phyloP scores from a whole-genome alignment of 2,329 filamentous ascomycete genomes.

The Pestalotiopsis sp. region DNA sequence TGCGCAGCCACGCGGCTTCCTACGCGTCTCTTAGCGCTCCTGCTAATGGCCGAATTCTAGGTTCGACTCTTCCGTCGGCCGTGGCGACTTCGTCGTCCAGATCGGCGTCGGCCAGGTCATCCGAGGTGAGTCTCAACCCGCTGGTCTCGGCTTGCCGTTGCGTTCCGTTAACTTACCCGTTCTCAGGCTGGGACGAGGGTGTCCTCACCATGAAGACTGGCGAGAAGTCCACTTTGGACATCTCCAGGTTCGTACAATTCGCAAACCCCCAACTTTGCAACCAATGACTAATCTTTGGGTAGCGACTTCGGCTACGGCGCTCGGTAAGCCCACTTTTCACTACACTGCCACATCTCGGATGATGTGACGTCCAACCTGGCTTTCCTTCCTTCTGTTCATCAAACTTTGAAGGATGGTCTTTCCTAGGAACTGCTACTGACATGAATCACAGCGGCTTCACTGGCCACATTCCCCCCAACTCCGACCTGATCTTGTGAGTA shows the following conservation, averaged over 20 bases:
- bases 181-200: slow-evolving; percentile 79
- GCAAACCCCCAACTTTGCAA: background rate
- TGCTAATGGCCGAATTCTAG: slow-evolving; percentile 44
- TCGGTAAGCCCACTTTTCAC: slow-evolving; percentile 23
- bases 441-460: slow-evolving; percentile 22
- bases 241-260: slow-evolving; percentile 60
- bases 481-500: slow-evolving; percentile 32
- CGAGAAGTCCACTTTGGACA: slow-evolving; percentile 85
- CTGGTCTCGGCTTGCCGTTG: background rate
- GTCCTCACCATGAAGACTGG: slow-evolving; percentile 85
- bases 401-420: background rate
- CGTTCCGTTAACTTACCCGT: background rate
- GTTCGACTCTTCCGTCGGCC: slow-evolving; percentile 84
- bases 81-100: slow-evolving; percentile 72
- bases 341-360: background rate
- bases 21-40: background rate
- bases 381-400: background rate
- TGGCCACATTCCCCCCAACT: slow-evolving; percentile 30
- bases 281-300: slow-evolving; percentile 17
- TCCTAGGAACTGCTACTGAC: background rate
- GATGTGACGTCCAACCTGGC: background rate
- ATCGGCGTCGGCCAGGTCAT: slow-evolving; percentile 90
- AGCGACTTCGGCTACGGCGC: slow-evolving; percentile 34
- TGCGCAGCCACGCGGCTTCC: background rate
- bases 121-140: slow-evolving; percentile 60